phyloP scores from a whole-genome alignment of 192 early-diverging fungal species.

The Linnemannia exigua region DNA sequence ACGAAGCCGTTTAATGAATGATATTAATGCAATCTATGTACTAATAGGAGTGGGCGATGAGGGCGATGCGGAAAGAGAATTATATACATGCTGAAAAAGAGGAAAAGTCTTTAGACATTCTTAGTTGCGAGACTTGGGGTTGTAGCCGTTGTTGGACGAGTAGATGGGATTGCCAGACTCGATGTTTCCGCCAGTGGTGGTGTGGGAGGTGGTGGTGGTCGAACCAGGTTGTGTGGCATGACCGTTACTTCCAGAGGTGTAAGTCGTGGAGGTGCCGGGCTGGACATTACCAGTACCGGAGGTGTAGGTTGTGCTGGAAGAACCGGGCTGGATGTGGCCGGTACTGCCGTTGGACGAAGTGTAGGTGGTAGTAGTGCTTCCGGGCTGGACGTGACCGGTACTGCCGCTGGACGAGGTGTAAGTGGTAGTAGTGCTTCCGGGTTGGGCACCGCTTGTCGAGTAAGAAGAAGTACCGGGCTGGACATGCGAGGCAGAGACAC shows the following conservation, averaged over 20 bases:
- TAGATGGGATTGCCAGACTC: neutral
- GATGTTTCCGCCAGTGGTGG: neutral
- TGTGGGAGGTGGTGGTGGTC: neutral
- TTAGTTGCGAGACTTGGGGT: conserved; percentile 18
- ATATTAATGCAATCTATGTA: neutral
- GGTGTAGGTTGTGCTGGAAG: neutral
- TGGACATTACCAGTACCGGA: neutral
- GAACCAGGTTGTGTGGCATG: neutral
- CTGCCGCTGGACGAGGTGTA: neutral
- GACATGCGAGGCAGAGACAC: neutral
- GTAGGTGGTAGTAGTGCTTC: neutral
- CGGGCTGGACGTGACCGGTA: neutral
- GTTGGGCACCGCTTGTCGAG: neutral
- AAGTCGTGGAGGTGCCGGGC: neutral
- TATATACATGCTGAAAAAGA: neutral
- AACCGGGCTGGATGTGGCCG: neutral
- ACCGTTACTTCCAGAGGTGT: neutral
- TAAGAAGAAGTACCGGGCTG: neutral
- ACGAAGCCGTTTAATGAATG: neutral
- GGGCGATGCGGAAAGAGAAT: neutral
- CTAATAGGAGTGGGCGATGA: neutral
- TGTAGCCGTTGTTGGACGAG: conserved; percentile 16
- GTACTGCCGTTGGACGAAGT: neutral
- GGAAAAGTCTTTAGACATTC: neutral
- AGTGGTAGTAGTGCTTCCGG: neutral